These are phyloP conservation scores for Symbiodinium pilosum DNA, from an alignment of 73 alveolate genomes.

Conservation along the genomic window DNA sequence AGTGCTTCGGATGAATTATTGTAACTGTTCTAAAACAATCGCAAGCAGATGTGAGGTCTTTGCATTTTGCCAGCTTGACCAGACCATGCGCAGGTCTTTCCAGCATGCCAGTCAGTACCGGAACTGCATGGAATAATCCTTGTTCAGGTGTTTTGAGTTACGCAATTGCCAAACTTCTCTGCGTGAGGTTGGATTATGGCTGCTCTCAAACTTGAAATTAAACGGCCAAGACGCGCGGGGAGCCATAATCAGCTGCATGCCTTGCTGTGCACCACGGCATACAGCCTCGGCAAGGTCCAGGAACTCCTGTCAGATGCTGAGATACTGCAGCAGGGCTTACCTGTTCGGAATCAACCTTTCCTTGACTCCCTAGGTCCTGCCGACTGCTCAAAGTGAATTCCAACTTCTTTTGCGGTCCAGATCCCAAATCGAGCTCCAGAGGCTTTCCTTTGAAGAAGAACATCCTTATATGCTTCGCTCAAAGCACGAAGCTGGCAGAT, in stretches of 20 bases:
- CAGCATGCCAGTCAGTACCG: conserved; percentile 39
- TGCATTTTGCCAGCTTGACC: background rate
- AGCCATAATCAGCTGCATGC: conserved; percentile 74
- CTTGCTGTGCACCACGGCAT: conserved; percentile 92
- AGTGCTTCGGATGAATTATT: too few species aligned
- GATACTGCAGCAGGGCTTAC: too few species aligned
- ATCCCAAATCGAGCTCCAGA: conserved; percentile 53
- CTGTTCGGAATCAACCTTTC: too few species aligned
- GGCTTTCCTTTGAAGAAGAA: conserved; percentile 75
- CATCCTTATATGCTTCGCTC: conserved; percentile 40
- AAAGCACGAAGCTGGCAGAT: background rate
- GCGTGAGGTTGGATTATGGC: background rate
- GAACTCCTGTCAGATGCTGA: conserved; percentile 61
- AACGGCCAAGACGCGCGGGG: conserved; percentile 7
- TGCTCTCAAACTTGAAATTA: too few species aligned
- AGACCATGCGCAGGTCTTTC: background rate
- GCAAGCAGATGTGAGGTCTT: background rate
- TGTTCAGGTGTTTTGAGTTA: too few species aligned
- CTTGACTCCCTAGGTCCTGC: conserved; percentile 9
- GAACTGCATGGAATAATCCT: conserved; percentile 92
- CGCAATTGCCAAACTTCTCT: background rate
- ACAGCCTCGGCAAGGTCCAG: conserved; percentile 78
- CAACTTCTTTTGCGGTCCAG: conserved; percentile 67
- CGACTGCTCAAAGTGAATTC: conserved; percentile 47
- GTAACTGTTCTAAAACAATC: too few species aligned